Evolutionary conservation across 139 green algal genomes (phyloP).

Genomic region (Penium margaritaceum): DNA sequence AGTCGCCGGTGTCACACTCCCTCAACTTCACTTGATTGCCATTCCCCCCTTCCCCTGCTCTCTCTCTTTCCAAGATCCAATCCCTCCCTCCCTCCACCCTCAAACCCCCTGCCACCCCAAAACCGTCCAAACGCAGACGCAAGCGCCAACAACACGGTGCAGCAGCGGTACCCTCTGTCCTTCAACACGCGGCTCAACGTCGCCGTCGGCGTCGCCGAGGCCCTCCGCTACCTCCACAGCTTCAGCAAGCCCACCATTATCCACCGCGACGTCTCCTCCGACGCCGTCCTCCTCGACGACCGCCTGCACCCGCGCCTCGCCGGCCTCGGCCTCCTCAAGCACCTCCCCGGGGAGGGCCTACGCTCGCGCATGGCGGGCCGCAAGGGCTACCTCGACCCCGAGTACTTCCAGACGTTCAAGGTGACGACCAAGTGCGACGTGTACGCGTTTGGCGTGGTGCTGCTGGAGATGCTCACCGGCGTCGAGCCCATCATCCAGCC

Average conservation of each 20-base stretch:
- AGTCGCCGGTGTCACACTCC: too few species aligned
- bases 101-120: too few species aligned
- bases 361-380: background rate
- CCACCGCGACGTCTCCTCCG: constrained; percentile 51
- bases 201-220: constrained; percentile 6
- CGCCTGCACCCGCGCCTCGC: background rate
- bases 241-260: constrained; percentile 26
- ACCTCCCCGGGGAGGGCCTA: background rate
- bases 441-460: constrained; percentile 13
- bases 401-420: constrained; percentile 9
- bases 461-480: constrained; percentile 20
- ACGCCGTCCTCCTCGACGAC: constrained; percentile 51
- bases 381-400: constrained; percentile 1
- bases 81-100: too few species aligned
- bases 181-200: background rate
- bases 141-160: too few species aligned
- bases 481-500: constrained; percentile 12
- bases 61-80: too few species aligned
- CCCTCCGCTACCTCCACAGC: constrained; percentile 38
- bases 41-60: too few species aligned
- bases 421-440: constrained; percentile 3
- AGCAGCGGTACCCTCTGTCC: constrained; percentile 1
- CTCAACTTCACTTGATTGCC: too few species aligned
- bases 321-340: background rate
- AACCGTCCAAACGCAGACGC: too few species aligned